Evolutionary conservation across 2,329 filamentous ascomycete genomes (phyloP), one percentile per base, ranked within the genome.

Genomic region (Sclerotinia minor): DNA sequence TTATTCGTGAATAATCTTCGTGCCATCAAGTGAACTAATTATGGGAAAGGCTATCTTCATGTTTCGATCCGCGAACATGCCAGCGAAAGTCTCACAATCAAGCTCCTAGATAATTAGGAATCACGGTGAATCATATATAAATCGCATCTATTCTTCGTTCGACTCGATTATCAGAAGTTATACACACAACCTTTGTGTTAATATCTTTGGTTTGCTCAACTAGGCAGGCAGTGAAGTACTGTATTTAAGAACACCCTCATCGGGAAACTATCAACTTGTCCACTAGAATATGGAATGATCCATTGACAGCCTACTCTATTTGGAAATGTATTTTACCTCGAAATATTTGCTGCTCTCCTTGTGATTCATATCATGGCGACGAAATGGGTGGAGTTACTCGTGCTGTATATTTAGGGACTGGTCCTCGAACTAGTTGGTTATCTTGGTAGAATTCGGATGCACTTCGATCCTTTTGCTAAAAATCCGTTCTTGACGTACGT

Each of bases 401-500:
- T 71, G 82, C 19, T 81, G 82, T 54, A 83, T 90, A 78, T 68
- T 79, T 1, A 76, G 83, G 87, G 88, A 4, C 78, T 84, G 32
- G 50, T 82, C 44, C 79, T 81, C 44, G 87, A 89, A 76, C 76
- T 87, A 41, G 75, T 85, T 1, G 87, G 87, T 11, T 89, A 89
- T 72, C 78, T 80, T 17, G 85, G 83, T 2, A 80, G 70, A 13
- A 49, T 74, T 8, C 50, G 64, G n/a, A 73, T 76, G 69, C 70
- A 73, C 26, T 67, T 68, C 44, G 69, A 71, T 58, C 54, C 71
- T 19, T 75, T 74, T 52, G 38, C 53, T 11, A 17, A 55, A 0
- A 69, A 68, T n/a, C 70, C 70, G 13, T 75, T 74, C 50, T 38
- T 74, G 24, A 63, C 74, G 73, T 74, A 66, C 53, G 71, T 53